phyloP scores from a whole-genome alignment of 116 monocot genomes.

The Trichopus zeylanicus region DNA sequence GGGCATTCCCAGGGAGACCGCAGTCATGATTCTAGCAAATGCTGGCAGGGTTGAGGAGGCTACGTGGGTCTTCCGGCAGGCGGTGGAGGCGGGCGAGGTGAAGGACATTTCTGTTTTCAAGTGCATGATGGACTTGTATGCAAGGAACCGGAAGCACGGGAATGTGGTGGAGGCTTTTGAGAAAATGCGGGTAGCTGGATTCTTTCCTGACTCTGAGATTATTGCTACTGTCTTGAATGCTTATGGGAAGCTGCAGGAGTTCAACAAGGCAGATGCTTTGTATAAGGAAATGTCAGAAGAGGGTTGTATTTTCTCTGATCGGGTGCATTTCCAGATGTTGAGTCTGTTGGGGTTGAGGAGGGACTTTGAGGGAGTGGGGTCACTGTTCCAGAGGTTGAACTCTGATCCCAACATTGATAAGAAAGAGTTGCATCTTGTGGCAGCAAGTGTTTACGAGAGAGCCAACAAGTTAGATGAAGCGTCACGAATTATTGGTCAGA shows the following conservation, averaged over 20 bases:
- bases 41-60: conserved; percentile 83
- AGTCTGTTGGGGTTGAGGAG: conserved; percentile 58
- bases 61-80: conserved; percentile 51
- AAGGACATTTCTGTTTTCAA: conserved; percentile 53
- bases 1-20: conserved; percentile 39
- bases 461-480: conserved; percentile 81
- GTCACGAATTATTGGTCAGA: conserved; percentile 38
- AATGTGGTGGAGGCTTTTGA: conserved; percentile 83
- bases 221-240: conserved; percentile 66
- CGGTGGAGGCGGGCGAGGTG: conserved; percentile 33
- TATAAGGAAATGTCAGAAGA: conserved; percentile 80
- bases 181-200: conserved; percentile 56
- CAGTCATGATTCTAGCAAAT: conserved; percentile 54
- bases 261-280: conserved; percentile 46
- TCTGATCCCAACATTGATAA: conserved; percentile 56
- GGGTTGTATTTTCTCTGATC: conserved; percentile 62
- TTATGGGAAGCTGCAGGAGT: conserved; percentile 78
- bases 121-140: conserved; percentile 72
- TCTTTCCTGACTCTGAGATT: conserved; percentile 62
- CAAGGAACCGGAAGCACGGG: conserved; percentile 48
- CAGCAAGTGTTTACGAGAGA: conserved; percentile 68
- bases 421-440: conserved; percentile 73
- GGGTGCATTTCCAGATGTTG: conserved; percentile 94
- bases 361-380: conserved; percentile 55
- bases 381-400: conserved; percentile 43